Evolutionary conservation across 2,329 filamentous ascomycete genomes (phyloP).

Genomic region (Penicillium crustosum): DNA sequence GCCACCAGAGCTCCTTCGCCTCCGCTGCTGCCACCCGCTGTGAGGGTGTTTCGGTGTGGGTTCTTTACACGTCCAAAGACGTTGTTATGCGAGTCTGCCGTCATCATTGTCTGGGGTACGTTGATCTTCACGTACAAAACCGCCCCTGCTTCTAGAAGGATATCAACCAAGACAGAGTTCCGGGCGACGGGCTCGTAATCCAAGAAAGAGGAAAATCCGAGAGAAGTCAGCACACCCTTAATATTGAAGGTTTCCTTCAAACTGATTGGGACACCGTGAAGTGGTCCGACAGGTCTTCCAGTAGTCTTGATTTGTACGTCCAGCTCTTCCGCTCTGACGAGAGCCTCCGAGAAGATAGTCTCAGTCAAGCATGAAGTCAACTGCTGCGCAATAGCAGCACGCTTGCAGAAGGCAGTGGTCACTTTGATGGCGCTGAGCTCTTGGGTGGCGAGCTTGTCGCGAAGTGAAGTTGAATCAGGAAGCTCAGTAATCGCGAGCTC

Average conservation of each 20-base stretch:
- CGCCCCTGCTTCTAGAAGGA: conserved; percentile 23
- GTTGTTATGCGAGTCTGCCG: conserved; percentile 25
- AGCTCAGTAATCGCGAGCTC: not conserved
- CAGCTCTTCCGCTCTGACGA: conserved; percentile 32
- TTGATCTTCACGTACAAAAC: conserved; percentile 33
- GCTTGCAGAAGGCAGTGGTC: conserved; percentile 38
- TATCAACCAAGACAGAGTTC: not conserved
- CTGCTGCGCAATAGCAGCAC: conserved; percentile 40
- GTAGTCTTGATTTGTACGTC: conserved; percentile 27
- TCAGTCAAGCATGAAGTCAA: conserved; percentile 34
- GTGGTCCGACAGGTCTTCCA: conserved; percentile 28
- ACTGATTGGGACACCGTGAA: conserved; percentile 38
- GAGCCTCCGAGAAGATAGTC: conserved; percentile 33
- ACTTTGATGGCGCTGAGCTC: not conserved
- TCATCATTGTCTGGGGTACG: conserved; percentile 32
- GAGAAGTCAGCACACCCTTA: conserved; percentile 16
- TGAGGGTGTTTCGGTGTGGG: conserved; percentile 20
- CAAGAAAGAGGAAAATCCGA: conserved; percentile 25
- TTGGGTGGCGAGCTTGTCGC: not conserved
- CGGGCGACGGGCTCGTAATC: not conserved
- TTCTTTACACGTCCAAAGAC: conserved; percentile 26
- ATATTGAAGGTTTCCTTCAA: conserved; percentile 30
- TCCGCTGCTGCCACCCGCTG: conserved; percentile 26
- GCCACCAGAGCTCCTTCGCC: conserved; percentile 37
- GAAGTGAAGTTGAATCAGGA: not conserved